Base-by-base conservation (phyloP, 352 stramenopile genomes). In the Thraustotheca clavata region DNA sequence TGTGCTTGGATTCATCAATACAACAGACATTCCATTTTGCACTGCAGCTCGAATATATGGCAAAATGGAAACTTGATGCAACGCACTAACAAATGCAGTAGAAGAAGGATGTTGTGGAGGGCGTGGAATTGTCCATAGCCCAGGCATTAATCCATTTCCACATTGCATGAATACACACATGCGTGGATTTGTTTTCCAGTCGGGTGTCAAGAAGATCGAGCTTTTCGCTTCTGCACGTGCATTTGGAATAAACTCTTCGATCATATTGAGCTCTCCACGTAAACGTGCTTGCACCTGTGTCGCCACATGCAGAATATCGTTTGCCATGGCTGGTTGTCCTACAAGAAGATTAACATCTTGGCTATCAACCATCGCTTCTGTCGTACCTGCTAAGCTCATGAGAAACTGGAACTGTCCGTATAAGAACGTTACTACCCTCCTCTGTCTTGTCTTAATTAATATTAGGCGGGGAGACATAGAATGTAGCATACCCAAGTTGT, bases 201-300 rank as follows among this genome's bases (percentile, higher is more conserved):
- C 91, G 47, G 75, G 61, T 27, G 83, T 90, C 12, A 91, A 79
- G 46, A 94, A 94, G 72, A 94, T 86, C 67, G 83, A 92, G 71
- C 86, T 92, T 33, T 80, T 81, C 41, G 86, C 86, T 59, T 93
- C 84, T 22, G 86, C 86, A 62, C 91, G 91, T 60, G 82, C 87
- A 70, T 91, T 93, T 14, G 86, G 86, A 67, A 94, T 94, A 67
- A 87, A 93, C 52, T 91, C 88, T 70, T 94, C 86, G 65, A 80
- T 79, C 59, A 94, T 68, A 22, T 79, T 76, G 18, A 94, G 72
- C 66, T 94, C 86, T 43, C 82, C 89, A 70, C 91, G 90, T 60
- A 94, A 76, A 59, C 91, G 91, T 60, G 78, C 62, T 70, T 94
- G 86, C 62, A 94, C 91, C 67, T 92, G 83, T 7, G 29, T 32